phyloP scores from a whole-genome alignment of 257 asterid genomes.

The Nicotiana noctiflora region DNA sequence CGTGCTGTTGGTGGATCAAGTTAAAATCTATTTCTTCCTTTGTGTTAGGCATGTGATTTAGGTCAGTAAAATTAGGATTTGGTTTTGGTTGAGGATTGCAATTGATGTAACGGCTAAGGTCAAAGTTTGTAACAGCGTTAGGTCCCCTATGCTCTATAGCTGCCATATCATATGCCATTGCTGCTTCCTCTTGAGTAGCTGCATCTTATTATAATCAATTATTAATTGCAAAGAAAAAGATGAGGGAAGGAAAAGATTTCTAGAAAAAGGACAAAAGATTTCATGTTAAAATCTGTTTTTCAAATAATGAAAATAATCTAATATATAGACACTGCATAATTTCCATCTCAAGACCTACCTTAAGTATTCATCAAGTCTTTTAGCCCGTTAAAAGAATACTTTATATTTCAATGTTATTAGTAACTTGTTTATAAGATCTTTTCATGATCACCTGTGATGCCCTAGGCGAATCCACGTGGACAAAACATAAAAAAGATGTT shows the following conservation, averaged over 20 bases:
- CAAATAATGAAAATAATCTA: no score
- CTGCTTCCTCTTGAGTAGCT: slow-evolving; percentile 69
- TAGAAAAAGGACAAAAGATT: not conserved
- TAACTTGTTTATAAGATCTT: no score
- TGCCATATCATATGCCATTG: slow-evolving; percentile 60
- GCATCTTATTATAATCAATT: not conserved
- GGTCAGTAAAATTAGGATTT: not conserved
- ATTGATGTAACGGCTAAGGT: slow-evolving; percentile 47
- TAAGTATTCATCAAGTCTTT: no score
- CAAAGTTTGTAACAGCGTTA: slow-evolving; percentile 57
- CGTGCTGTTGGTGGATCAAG: slow-evolving; percentile 20
- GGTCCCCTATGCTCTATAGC: slow-evolving; percentile 57
- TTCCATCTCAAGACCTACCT: no score
- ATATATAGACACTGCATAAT: no score
- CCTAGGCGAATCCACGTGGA: no score
- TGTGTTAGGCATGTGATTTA: slow-evolving; percentile 14
- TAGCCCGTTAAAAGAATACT: no score
- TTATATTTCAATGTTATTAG: no score
- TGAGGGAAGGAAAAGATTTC: not conserved
- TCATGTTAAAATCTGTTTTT: no score
- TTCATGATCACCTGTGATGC: no score
- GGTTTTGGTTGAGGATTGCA: slow-evolving; percentile 11
- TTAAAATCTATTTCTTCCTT: slow-evolving; percentile 17
- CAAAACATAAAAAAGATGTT: no score
- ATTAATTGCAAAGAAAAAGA: not conserved